Percentiles rank a stretch among this genome's conserved stretches.
Evolutionary conservation across 2,329 filamentous ascomycete genomes (phyloP).

Genomic region (Fusarium illudens): DNA sequence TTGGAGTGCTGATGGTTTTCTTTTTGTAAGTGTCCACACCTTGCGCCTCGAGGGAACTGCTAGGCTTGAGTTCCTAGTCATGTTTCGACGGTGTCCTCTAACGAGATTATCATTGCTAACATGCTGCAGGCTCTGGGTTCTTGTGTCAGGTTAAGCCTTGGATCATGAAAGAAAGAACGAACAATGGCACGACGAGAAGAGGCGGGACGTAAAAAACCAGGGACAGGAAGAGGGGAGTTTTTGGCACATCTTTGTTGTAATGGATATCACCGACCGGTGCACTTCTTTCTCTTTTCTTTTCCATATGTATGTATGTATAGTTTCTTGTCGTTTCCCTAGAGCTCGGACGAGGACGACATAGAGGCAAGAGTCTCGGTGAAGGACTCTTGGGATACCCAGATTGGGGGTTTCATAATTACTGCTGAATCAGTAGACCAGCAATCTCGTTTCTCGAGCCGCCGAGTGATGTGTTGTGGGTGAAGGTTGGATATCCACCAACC

Average conservation of each 20-base stretch:
- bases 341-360: slow-evolving; percentile 19
- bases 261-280: slow-evolving; percentile 30
- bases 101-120: slow-evolving; percentile 14
- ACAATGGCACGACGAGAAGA: slow-evolving; percentile 22
- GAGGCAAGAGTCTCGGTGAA: slow-evolving; percentile 2
- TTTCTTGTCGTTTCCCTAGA: slow-evolving; percentile 31
- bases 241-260: slow-evolving; percentile 39
- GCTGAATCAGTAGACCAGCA: slow-evolving; percentile 23
- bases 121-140: slow-evolving; percentile 49
- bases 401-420: slow-evolving; percentile 35
- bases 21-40: slow-evolving; percentile 63
- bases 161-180: neutral
- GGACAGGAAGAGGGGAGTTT: slow-evolving; percentile 21
- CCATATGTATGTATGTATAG: slow-evolving; percentile 35
- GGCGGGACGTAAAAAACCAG: slow-evolving; percentile 13
- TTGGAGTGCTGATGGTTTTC: slow-evolving; percentile 91
- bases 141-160: slow-evolving; percentile 49
- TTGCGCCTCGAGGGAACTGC: neutral
- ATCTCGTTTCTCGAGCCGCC: slow-evolving; percentile 3
- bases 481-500: neutral
- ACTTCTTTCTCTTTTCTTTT: slow-evolving; percentile 33
- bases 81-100: neutral
- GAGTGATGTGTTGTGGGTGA: neutral
- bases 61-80: neutral
- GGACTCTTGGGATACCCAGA: slow-evolving; percentile 7